Evolutionary conservation across 2,329 filamentous ascomycete species (phyloP).

Genomic region (Parastagonospora nodorum): DNA sequence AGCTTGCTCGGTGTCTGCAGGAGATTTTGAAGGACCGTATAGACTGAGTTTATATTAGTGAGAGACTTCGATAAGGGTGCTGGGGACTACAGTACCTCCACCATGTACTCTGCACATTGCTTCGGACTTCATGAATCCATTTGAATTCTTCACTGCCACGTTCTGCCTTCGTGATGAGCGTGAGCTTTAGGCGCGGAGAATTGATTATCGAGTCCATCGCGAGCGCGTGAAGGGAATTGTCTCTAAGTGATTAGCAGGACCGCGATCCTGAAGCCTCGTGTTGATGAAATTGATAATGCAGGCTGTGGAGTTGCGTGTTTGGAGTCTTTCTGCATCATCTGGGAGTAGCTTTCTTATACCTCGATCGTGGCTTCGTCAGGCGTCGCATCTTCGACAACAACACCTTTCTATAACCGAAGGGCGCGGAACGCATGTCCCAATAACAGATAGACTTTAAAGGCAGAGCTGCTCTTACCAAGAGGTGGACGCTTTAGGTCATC

Average conservation of each 20-base stretch:
- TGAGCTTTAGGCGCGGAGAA: conserved; percentile 33
- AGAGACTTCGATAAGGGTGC: not conserved
- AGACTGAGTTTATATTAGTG: conserved; percentile 15
- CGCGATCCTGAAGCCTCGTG: not conserved
- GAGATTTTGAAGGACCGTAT: conserved; percentile 20
- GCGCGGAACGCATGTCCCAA: not conserved
- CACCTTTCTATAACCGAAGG: not conserved
- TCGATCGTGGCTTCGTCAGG: not conserved
- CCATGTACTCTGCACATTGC: conserved; percentile 24
- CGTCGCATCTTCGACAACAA: not conserved
- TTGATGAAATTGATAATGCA: not conserved
- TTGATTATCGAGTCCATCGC: conserved; percentile 25
- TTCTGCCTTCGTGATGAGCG: conserved; percentile 23
- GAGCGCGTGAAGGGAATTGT: not conserved
- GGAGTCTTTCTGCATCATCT: no score
- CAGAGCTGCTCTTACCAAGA: no score
- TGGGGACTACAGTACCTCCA: conserved; percentile 26
- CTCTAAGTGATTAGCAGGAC: not conserved
- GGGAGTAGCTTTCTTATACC: no score
- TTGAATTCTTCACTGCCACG: conserved; percentile 28
- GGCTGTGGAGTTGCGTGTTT: not conserved
- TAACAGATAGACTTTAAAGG: no score
- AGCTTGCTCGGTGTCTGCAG: conserved; percentile 24
- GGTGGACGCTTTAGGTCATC: no score
- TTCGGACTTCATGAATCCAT: conserved; percentile 32